Evolutionary conservation across 192 early-diverging fungal species (phyloP), one percentile per base, ranked within the genome.

Genomic region (Nowakowskiella sp.): DNA sequence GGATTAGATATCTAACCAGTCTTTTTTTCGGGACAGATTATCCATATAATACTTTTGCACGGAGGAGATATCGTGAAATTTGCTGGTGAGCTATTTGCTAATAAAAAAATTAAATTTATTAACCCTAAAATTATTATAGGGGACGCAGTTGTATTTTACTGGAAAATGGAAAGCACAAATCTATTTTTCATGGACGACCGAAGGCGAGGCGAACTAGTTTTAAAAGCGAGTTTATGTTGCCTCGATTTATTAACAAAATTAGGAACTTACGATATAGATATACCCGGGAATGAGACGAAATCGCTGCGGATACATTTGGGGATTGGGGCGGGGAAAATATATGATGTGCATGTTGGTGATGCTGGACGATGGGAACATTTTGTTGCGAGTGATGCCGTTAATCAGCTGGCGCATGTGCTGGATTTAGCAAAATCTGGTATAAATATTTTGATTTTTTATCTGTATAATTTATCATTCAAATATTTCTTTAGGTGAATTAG

Each of bases 1-100:
- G n/a, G n/a, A 21, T n/a, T 22, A 53, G 16, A 53, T 13, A 25
- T 19, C 25, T 53, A n/a, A 51, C n/a, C 51, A 51, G 16, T 56
- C 1, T 1, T n/a, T 19, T 57, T 10, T 4, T 7, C 1, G 1
- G 31, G 4, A 4, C 36, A 78, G 74, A 77, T 77, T 52, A 77
- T 77, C 39, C 55, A 74, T 58, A 66, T 57, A 22, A 78, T 77
- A 19, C 36, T 70, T 2, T 31, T 42, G 23, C 64, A 74, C 47
- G 73, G 68, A 13, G 74, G 74, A 10, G 74, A 77, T 51, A 77
- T 77, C 50, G 71, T 77, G n/a, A 77, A 77, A 55, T 77, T 77
- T 54, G 73, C 63, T 7, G 70, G 70, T 70, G 57, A 5, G 44
- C 52, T 56, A 39, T 13, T n/a, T n/a, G n/a, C n/a, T n/a, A n/a